Conservation (phyloP, 2,329 filamentous ascomycete species). For the Macrophomina phaseolina region DNA sequence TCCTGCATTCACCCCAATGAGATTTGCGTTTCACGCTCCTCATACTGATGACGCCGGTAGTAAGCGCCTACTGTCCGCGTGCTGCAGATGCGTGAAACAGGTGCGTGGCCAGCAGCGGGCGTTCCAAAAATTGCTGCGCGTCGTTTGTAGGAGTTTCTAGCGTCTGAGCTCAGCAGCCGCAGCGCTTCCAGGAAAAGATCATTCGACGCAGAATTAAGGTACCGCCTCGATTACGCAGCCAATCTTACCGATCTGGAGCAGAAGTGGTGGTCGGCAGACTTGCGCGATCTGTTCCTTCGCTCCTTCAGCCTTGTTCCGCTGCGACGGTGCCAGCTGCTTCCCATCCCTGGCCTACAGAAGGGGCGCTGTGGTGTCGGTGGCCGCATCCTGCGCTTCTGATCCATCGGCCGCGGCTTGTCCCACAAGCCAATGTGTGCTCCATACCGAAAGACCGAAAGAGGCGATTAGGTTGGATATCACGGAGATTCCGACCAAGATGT, state of each 20-base stretch:
- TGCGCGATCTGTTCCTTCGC: conserved; percentile 8
- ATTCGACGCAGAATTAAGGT: conserved; percentile 23
- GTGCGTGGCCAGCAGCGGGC: not conserved
- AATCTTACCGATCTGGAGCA: conserved; percentile 13
- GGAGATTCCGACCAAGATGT: not conserved
- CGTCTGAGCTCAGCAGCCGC: conserved; percentile 23
- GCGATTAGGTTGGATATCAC: not conserved
- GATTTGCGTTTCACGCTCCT: conserved; percentile 7
- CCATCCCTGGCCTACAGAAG: not conserved
- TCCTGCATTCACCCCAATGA: not conserved
- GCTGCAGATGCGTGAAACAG: conserved; percentile 9
- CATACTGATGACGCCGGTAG: conserved; percentile 1
- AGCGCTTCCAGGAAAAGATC: conserved; percentile 25
- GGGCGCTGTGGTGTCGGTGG: conserved; percentile 4
- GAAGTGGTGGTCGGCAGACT: not conserved
- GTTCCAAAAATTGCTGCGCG: conserved; percentile 16
- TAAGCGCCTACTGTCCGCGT: not conserved
- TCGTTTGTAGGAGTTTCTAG: conserved; percentile 4
- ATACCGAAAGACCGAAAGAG: not conserved
- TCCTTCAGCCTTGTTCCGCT: conserved; percentile 24
- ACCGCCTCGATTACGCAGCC: conserved; percentile 21
- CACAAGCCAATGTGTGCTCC: not conserved
- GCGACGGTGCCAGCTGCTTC: conserved; percentile 8
- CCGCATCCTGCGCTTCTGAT: not conserved
- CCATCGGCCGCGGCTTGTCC: not conserved